These are phyloP conservation scores for Lipomyces kockii DNA, from an alignment of 805 yeast species.

Conservation along the genomic window DNA sequence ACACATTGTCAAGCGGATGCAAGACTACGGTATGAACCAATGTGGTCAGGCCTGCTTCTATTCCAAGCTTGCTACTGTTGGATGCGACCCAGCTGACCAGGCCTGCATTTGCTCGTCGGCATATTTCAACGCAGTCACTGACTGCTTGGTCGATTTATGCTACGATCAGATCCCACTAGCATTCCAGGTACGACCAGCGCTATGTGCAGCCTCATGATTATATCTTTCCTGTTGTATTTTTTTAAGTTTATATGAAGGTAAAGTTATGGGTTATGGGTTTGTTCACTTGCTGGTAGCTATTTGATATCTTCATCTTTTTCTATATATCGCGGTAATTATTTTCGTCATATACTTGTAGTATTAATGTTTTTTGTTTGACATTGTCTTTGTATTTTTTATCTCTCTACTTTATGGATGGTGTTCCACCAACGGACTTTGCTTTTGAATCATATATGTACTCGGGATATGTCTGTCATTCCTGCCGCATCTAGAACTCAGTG, in stretches of 20 bases:
- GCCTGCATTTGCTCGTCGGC: constrained; percentile 34
- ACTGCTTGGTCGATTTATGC: constrained; percentile 35
- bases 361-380: not conserved
- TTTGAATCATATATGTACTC: not conserved
- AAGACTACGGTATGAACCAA: constrained; percentile 29
- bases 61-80: constrained; percentile 29
- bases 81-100: constrained; percentile 32
- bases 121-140: constrained; percentile 38
- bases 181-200: constrained; percentile 34
- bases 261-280: constrained; percentile 11
- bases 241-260: not conserved
- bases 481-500: not conserved
- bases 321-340: not conserved
- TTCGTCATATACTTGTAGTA: not conserved
- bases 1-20: constrained; percentile 34
- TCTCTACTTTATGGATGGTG: not conserved
- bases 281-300: constrained; percentile 1
- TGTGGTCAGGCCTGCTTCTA: constrained; percentile 37
- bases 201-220: constrained; percentile 14
- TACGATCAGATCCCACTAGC: constrained; percentile 37
- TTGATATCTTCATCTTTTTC: not conserved
- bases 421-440: not conserved
- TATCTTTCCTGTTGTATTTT: not conserved
- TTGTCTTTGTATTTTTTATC: constrained; percentile 4
- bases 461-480: too few species aligned